Base-by-base conservation (phyloP, 108 stramenopile species). In the Cyclotella sp. region DNA sequence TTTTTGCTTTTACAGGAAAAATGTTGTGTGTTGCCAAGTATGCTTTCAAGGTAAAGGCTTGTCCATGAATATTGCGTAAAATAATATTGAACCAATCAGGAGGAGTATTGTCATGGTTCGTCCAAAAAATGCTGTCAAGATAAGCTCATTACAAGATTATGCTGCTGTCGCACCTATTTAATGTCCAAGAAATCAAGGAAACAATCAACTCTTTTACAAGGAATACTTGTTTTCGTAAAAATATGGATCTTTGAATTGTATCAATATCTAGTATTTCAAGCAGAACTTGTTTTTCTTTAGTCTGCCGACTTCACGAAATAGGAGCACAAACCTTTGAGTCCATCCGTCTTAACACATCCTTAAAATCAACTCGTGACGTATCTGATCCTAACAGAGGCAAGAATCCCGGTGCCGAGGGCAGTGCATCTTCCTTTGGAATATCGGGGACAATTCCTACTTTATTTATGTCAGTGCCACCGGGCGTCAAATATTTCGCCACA, bases 401-500 rank as follows among this genome's bases (percentile, higher is more conserved):
- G n/a, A 84, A 81, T 30, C 61, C 61, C 14, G 85, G 79, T 0
- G 90, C 89, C 12, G 82, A 69, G 9, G 86, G 85, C 64, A 89
- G 71, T 11, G 68, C 78, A 8, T 63, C 77, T 14, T 86, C 76
- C 46, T 63, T 81, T 12, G 74, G 47, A 24, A 76, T 60, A 42
- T 97, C 97, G 0, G 95, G 93, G 2, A 80, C 73, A 66, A 97
- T 87, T 9, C 97, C 97, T 43, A 72, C 58, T 19, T 91, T 95
- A 76, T 98, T 97, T 28, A 98, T 97, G 30, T 92, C 91, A 0
- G 82, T 91, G 14, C 97, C 97, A 39, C 62, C 77, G 8, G 98
- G 97, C 26, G 98, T 97, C 12, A 93, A 79, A 72, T 97, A 98
- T 60, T 89, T 85, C 21, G 97, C 98, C 10, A 97, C 97, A 5